phyloP scores from a whole-genome alignment of 2,329 filamentous ascomycete species.

The Ceratocystiopsis sp. region DNA sequence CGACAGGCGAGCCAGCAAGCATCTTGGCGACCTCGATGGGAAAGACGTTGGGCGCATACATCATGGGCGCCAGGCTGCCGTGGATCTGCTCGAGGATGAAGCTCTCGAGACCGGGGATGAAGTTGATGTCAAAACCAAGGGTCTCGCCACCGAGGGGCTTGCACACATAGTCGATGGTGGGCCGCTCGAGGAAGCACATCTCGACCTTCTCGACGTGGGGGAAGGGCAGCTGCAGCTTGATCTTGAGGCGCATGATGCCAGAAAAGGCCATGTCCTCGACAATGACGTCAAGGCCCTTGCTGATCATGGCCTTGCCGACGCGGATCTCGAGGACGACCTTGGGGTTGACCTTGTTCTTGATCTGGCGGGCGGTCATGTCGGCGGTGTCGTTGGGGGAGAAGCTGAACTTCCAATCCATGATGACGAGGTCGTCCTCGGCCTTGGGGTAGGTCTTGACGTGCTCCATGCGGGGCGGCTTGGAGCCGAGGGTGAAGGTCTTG shows the following conservation, averaged over 20 bases:
- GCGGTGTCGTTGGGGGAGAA: conserved; percentile 91
- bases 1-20: conserved; percentile 82
- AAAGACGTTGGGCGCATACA: conserved; percentile 96
- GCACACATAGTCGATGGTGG: conserved; percentile 90
- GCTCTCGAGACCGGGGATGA: conserved; percentile 80
- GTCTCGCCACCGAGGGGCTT: conserved; percentile 92
- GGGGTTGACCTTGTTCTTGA: conserved; percentile 92
- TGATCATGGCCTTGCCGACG: conserved; percentile 89
- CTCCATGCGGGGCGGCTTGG: conserved; percentile 88
- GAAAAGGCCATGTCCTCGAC: conserved; percentile 96
- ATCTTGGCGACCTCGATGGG: conserved; percentile 98
- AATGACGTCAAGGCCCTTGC: conserved; percentile 92
- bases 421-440: conserved; percentile 81
- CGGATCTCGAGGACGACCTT: conserved; percentile 92
- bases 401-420: conserved; percentile 99
- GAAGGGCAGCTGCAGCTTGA: conserved; percentile 92
- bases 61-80: conserved; percentile 84
- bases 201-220: conserved; percentile 91
- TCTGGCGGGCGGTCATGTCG: conserved; percentile 76
- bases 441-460: conserved; percentile 98
- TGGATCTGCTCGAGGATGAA: conserved; percentile 98
- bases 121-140: conserved; percentile 97
- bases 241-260: conserved; percentile 89
- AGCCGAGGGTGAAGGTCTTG: conserved; percentile 84
- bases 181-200: conserved; percentile 81